These are phyloP conservation scores for Aspergillus novofumigatus DNA, from an alignment of 2,329 filamentous ascomycete species.

Conservation along the genomic window DNA sequence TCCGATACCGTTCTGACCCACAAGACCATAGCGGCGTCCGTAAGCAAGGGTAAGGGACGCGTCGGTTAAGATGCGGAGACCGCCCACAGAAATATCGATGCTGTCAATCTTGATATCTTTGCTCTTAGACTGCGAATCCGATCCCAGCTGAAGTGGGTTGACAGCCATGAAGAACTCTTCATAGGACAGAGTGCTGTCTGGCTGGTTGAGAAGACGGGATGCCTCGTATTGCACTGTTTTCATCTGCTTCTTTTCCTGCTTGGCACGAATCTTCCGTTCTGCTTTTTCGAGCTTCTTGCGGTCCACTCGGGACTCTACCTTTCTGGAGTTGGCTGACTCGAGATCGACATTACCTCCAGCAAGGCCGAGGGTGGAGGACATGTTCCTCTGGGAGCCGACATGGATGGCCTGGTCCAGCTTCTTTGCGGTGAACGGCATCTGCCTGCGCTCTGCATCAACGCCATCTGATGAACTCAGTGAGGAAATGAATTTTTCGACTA, in stretches of 20 bases:
- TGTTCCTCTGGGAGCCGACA: slow-evolving; percentile 88
- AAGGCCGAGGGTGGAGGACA: slow-evolving; percentile 91
- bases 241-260: slow-evolving; percentile 97
- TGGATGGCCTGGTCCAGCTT: slow-evolving; percentile 92
- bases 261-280: slow-evolving; percentile 93
- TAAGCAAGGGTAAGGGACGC: slow-evolving; percentile 87
- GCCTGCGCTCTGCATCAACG: slow-evolving; percentile 59
- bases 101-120: slow-evolving; percentile 99
- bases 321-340: slow-evolving; percentile 85
- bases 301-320: slow-evolving; percentile 96
- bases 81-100: slow-evolving; percentile 89
- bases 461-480: slow-evolving; percentile 73
- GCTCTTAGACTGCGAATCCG: slow-evolving; percentile 71
- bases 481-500: slow-evolving; percentile 87
- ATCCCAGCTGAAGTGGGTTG: slow-evolving; percentile 87
- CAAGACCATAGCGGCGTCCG: slow-evolving; percentile 89
- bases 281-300: slow-evolving; percentile 99
- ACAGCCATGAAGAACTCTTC: slow-evolving; percentile 99
- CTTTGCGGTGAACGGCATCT: slow-evolving; percentile 71
- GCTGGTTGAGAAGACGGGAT: slow-evolving; percentile 78
- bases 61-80: slow-evolving; percentile 82
- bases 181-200: slow-evolving; percentile 82
- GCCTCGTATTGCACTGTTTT: slow-evolving; percentile 98
- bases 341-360: slow-evolving; percentile 81
- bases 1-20: slow-evolving; percentile 99